These are phyloP conservation scores for Mallotus japonicus DNA, from an alignment of 441 rosid species.

Conservation along the genomic window DNA sequence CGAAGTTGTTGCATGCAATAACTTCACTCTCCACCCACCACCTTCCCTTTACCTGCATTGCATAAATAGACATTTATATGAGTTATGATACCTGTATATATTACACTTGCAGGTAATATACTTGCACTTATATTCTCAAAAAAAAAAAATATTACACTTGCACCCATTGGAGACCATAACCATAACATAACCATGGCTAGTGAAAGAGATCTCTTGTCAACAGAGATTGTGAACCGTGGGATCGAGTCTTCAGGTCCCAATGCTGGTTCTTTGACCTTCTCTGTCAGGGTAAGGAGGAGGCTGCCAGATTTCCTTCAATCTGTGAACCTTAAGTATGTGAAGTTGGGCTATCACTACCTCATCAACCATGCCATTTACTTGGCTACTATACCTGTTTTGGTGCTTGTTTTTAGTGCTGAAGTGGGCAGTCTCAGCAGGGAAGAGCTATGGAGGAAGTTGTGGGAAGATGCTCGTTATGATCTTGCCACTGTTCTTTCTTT, in stretches of 20 bases:
- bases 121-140: too few species aligned
- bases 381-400: slow-evolving; percentile 76
- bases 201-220: slow-evolving; percentile 76
- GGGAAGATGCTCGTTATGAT: slow-evolving; percentile 71
- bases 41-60: slow-evolving; percentile 6
- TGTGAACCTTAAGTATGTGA: slow-evolving; percentile 85
- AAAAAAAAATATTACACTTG: not conserved
- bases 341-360: slow-evolving; percentile 82
- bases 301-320: slow-evolving; percentile 94
- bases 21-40: slow-evolving; percentile 46
- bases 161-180: not conserved
- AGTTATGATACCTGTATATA: slow-evolving; percentile 1
- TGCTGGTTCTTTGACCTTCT: slow-evolving; percentile 78
- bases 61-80: slow-evolving; percentile 10
- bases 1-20: slow-evolving; percentile 54
- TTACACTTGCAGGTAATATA: too few species aligned
- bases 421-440: slow-evolving; percentile 76
- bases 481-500: slow-evolving; percentile 64
- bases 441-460: slow-evolving; percentile 72
- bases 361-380: slow-evolving; percentile 82
- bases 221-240: slow-evolving; percentile 88
- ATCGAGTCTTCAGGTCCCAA: slow-evolving; percentile 81
- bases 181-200: slow-evolving; percentile 33
- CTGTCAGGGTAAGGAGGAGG: slow-evolving; percentile 77
- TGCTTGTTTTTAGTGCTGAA: slow-evolving; percentile 78